Percentiles rank a stretch among this genome's conserved stretches.
Conservation (phyloP, 2,329 filamentous ascomycete species). For the Byssochlamys sp. region DNA sequence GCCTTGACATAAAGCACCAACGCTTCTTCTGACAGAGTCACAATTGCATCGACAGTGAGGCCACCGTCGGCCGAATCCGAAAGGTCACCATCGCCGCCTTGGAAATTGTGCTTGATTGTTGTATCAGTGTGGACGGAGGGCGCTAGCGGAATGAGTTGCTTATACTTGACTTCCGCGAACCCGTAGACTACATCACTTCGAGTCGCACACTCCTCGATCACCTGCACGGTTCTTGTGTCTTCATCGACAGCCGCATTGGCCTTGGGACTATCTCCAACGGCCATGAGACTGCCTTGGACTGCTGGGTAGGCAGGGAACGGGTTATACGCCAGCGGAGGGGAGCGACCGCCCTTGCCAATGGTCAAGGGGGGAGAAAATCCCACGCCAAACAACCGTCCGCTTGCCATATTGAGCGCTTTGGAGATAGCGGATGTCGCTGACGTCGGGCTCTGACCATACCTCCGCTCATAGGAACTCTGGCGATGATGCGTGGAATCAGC, state of each 20-base stretch:
- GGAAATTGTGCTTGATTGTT: slow-evolving; percentile 18
- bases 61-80: slow-evolving; percentile 59
- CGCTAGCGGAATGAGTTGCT: slow-evolving; percentile 81
- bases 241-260: slow-evolving; percentile 59
- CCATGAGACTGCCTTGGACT: slow-evolving; percentile 58
- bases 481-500: slow-evolving; percentile 57
- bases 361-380: slow-evolving; percentile 42
- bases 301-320: slow-evolving; percentile 79
- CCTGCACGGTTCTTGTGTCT: slow-evolving; percentile 65
- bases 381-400: slow-evolving; percentile 47
- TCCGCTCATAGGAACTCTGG: slow-evolving; percentile 69
- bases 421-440: slow-evolving; percentile 85
- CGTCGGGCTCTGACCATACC: slow-evolving; percentile 61
- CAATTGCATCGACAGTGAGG: slow-evolving; percentile 74
- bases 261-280: slow-evolving; percentile 54
- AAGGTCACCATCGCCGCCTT: slow-evolving; percentile 22
- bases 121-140: slow-evolving; percentile 50
- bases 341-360: slow-evolving; percentile 36
- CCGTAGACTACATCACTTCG: slow-evolving; percentile 93
- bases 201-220: slow-evolving; percentile 84
- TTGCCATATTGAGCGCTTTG: slow-evolving; percentile 90
- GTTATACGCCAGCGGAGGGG: slow-evolving; percentile 43
- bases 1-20: slow-evolving; percentile 94
- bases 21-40: slow-evolving; percentile 84
- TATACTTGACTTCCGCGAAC: slow-evolving; percentile 97